Evolutionary conservation across 2,329 filamentous ascomycete genomes (phyloP), one percentile per base, ranked within the genome.

Genomic region (Penicillium sp.): DNA sequence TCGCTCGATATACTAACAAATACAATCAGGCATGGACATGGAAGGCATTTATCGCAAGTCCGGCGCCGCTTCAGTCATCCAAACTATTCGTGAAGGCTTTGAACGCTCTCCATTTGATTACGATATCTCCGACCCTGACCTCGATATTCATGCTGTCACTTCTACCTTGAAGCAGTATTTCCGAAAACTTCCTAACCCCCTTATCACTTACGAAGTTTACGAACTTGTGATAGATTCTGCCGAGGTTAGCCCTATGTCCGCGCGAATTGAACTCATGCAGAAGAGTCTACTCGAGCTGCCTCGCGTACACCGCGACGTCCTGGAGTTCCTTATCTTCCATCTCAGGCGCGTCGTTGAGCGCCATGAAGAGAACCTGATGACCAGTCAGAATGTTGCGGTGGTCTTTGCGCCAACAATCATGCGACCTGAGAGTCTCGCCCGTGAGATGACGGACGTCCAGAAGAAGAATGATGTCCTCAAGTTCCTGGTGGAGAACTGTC

Each of bases 41-140:
- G 94, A 97, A 77, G 94, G 94, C 60, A 96, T 99, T 66, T 99
- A 99, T 77, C 87, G 94, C 68, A 99, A 99, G 81, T 96, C 92
- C 48, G 94, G 94, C 55, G 94, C 92, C 63, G 91, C 89, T 67
- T 91, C 90, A 9, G 91, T 95, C 72, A 89, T 96, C 70, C 95
- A 96, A 73, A 82, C 84, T 67, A 90, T 99, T 65, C 90, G 93
- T 68, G 89, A 92, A 63, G 91, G 92, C 12, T 97, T 99, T 71
- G 92, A 97, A 73, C 88, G 87, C 72, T 88, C 84, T 52, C 73
- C 73, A n/a, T 68, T 71, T 56, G 90, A 93, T 68, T 94, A 86
- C 70, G 93, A 97, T 70, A 95, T 99, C 55, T 95, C 91, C 3
- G 94, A 97, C 67, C 90, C 91, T 0, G 89, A 91, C 63, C 82